These are phyloP conservation scores for Colletotrichum lini DNA, from an alignment of 2,329 filamentous ascomycete species.

Conservation along the genomic window DNA sequence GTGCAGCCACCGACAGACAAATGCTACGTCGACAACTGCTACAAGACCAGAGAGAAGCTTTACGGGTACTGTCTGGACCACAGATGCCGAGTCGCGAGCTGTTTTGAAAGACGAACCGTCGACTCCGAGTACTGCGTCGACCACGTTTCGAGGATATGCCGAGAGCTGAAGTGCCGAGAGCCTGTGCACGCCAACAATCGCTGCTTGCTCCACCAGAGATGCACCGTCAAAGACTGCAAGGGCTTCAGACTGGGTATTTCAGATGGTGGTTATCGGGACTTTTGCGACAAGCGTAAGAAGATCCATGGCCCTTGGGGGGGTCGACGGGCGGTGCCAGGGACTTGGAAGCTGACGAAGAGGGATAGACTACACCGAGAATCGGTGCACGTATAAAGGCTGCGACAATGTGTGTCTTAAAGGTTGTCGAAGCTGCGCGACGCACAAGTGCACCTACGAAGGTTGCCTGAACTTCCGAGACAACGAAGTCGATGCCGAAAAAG, in stretches of 20 bases:
- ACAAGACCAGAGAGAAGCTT: constrained; percentile 24
- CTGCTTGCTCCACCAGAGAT: constrained; percentile 31
- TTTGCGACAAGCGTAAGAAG: constrained; percentile 33
- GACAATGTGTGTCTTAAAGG: constrained; percentile 1
- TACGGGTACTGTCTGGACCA: constrained; percentile 34
- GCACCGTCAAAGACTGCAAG: constrained; percentile 36
- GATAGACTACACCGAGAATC: constrained; percentile 20
- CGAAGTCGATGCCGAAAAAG: constrained; percentile 19
- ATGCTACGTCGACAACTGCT: constrained; percentile 29
- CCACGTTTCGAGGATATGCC: constrained; percentile 26
- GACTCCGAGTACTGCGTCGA: constrained; percentile 30
- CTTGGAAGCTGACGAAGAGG: background rate
- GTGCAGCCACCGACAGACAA: constrained; percentile 17
- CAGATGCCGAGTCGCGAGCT: constrained; percentile 24
- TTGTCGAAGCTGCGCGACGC: constrained; percentile 1
- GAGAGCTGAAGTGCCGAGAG: constrained; percentile 30
- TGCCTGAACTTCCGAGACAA: constrained; percentile 32
- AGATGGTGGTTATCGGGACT: constrained; percentile 23
- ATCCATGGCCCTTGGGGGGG: too few species aligned
- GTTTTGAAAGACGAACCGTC: constrained; percentile 20
- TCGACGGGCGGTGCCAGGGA: rapidly evolving
- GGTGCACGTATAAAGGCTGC: constrained; percentile 32
- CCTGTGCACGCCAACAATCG: constrained; percentile 7
- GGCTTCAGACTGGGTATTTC: background rate
- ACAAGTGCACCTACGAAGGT: constrained; percentile 38